phyloP scores from a whole-genome alignment of 805 yeast genomes.

The Candida piceae region DNA sequence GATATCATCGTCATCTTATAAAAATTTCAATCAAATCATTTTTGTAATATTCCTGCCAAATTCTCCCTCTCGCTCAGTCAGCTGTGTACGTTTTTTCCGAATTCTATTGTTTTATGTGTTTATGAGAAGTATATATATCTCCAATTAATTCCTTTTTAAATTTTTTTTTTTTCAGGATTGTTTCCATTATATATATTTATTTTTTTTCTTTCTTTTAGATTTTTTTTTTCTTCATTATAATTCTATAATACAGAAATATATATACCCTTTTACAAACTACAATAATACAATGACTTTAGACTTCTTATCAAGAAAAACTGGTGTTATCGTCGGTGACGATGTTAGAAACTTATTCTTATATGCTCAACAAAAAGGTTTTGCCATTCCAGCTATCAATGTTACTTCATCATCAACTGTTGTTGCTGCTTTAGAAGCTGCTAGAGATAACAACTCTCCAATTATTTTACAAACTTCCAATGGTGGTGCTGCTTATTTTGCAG shows the following conservation, averaged over 20 bases:
- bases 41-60: too few relatives aligned
- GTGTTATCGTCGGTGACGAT: conserved; percentile 99
- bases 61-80: too few relatives aligned
- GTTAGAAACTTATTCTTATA: conserved; percentile 81
- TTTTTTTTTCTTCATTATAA: too few relatives aligned
- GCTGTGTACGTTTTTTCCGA: too few relatives aligned
- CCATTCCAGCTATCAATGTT: conserved; percentile 98
- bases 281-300: conserved; percentile 36
- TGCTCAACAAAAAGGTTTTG: conserved; percentile 90
- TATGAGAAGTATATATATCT: too few relatives aligned
- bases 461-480: conserved; percentile 96
- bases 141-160: too few relatives aligned
- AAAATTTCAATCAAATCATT: too few relatives aligned
- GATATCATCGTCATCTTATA: too few relatives aligned
- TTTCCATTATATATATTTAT: too few relatives aligned
- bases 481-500: conserved; percentile 99
- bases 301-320: conserved; percentile 83
- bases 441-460: conserved; percentile 92
- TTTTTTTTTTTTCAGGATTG: too few relatives aligned
- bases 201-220: too few relatives aligned
- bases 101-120: too few relatives aligned
- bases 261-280: background rate
- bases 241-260: background rate
- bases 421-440: conserved; percentile 96
- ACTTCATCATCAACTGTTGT: conserved; percentile 96